These are phyloP conservation scores for Trichoderma reesei DNA, from an alignment of 495 filamentous ascomycete species.

Conservation along the genomic window DNA sequence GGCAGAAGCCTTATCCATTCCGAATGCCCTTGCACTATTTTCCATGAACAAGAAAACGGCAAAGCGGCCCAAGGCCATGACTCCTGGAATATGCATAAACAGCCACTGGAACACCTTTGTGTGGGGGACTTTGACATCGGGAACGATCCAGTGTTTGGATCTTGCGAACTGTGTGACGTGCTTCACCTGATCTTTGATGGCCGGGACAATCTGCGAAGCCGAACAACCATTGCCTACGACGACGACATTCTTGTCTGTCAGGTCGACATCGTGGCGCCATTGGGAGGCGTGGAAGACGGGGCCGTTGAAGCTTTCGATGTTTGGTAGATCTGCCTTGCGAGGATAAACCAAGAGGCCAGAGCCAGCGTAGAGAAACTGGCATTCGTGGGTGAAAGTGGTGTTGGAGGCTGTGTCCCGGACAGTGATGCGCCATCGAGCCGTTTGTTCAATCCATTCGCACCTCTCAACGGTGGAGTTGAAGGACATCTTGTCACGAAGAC, in stretches of 20 bases:
- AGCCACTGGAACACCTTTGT: slow-evolving; percentile 20
- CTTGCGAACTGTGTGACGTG: slow-evolving; percentile 28
- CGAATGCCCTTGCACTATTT: neutral
- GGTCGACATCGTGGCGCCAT: slow-evolving; percentile 38
- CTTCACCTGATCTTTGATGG: slow-evolving; percentile 23
- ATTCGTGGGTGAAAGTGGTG: slow-evolving; percentile 4
- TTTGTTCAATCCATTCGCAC: slow-evolving; percentile 2
- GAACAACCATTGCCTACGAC: slow-evolving; percentile 24
- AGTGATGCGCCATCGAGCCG: neutral
- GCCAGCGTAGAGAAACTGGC: slow-evolving; percentile 16
- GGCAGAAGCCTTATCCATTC: neutral
- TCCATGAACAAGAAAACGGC: slow-evolving; percentile 21
- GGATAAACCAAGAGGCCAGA: slow-evolving; percentile 19
- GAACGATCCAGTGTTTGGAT: slow-evolving; percentile 27
- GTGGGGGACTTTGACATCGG: slow-evolving; percentile 17
- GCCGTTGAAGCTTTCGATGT: slow-evolving; percentile 32
- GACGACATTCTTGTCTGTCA: slow-evolving; percentile 37
- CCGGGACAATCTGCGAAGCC: slow-evolving; percentile 41
- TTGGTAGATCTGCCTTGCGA: slow-evolving; percentile 42
- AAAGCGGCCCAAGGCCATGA: slow-evolving; percentile 12
- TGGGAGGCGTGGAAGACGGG: slow-evolving; percentile 37
- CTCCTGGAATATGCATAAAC: slow-evolving; percentile 21
- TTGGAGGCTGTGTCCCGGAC: neutral
- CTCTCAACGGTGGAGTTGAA: neutral
- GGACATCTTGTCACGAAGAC: slow-evolving; percentile 9